phyloP scores from a whole-genome alignment of 805 yeast genomes.

The Wickerhamomyces sydowiorum region DNA sequence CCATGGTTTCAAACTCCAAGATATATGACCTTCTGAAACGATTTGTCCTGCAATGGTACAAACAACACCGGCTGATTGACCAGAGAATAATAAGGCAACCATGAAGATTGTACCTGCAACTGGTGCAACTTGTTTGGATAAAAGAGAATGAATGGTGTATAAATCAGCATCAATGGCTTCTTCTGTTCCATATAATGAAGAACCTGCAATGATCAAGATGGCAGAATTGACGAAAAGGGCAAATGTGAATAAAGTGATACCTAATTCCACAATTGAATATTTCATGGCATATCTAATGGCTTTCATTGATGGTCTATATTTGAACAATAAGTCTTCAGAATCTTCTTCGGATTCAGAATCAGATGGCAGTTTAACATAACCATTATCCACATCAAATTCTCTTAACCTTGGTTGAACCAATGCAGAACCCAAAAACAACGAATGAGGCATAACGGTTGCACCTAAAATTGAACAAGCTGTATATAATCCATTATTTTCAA shows the following conservation, averaged over 20 bases:
- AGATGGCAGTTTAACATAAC: slow-evolving; percentile 32
- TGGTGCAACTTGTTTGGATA: slow-evolving; percentile 56
- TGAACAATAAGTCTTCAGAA: slow-evolving; percentile 25
- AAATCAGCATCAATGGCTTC: slow-evolving; percentile 78
- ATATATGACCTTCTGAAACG: slow-evolving; percentile 84
- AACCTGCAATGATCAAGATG: slow-evolving; percentile 76
- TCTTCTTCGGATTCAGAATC: slow-evolving; percentile 18
- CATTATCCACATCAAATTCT: slow-evolving; percentile 63
- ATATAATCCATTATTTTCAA: slow-evolving; percentile 60
- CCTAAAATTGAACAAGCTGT: slow-evolving; percentile 80
- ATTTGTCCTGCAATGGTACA: slow-evolving; percentile 93
- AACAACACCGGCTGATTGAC: slow-evolving; percentile 87
- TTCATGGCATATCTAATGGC: slow-evolving; percentile 71
- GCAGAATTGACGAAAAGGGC: slow-evolving; percentile 87
- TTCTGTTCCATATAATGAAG: slow-evolving; percentile 63
- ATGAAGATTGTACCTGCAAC: slow-evolving; percentile 82
- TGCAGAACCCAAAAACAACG: slow-evolving; percentile 79
- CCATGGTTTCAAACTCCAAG: slow-evolving; percentile 81
- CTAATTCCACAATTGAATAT: slow-evolving; percentile 67
- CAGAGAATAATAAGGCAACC: slow-evolving; percentile 77
- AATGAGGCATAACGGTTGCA: slow-evolving; percentile 94
- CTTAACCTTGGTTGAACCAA: slow-evolving; percentile 78
- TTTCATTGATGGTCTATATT: slow-evolving; percentile 63
- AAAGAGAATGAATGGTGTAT: slow-evolving; percentile 65
- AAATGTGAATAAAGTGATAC: slow-evolving; percentile 64